A percentile compares a stretch with the other conserved stretches of the same genome.
These are phyloP conservation scores for Gentiana dahurica DNA, from an alignment of 257 asterid species.

Conservation along the genomic window DNA sequence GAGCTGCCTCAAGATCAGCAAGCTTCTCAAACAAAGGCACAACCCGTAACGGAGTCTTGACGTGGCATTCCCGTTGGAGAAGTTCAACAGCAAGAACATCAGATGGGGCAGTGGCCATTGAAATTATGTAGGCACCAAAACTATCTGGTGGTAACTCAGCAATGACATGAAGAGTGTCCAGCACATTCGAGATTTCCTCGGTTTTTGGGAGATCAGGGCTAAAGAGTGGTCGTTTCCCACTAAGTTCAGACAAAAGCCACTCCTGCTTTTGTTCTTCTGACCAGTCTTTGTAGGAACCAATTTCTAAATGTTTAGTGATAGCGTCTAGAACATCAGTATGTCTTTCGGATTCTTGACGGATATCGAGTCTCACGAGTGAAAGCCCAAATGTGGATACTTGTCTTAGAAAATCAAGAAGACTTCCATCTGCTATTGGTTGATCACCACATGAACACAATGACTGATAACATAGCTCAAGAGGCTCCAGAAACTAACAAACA, in stretches of 20 bases:
- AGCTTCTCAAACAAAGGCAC: conserved; percentile 61
- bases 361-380: conserved; percentile 48
- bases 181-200: conserved; percentile 50
- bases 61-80: conserved; percentile 58
- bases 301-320: conserved; percentile 37
- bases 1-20: conserved; percentile 50
- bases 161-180: conserved; percentile 39
- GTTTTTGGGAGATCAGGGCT: conserved; percentile 59
- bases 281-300: conserved; percentile 52
- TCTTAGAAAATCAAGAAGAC: conserved; percentile 55
- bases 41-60: conserved; percentile 38
- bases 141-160: conserved; percentile 61
- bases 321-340: conserved; percentile 58
- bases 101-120: conserved; percentile 58
- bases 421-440: conserved; percentile 50
- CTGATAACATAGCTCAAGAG: conserved; percentile 15
- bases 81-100: conserved; percentile 64
- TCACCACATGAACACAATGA: conserved; percentile 59
- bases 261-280: conserved; percentile 41
- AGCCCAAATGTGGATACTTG: conserved; percentile 62
- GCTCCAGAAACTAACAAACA: conserved; percentile 41
- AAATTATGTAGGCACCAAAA: conserved; percentile 66
- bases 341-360: conserved; percentile 57
- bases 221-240: conserved; percentile 56
- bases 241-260: conserved; percentile 54